Conservation (phyloP, 176 grass and related monocot genomes). For the Sorghum bicolor region Sorghum_bicolor_NCBIv3 NC_012870.2:6835001-6835500, state of each 20-base stretch:
- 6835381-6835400: conserved; percentile 74
- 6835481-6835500: conserved; percentile 77
- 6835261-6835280: conserved; percentile 72
- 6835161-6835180: conserved; percentile 81
- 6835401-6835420: conserved; percentile 82
- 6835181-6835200: conserved; percentile 88
- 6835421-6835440: conserved; percentile 82
- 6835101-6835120: conserved; percentile 81
- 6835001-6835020: conserved; percentile 58
- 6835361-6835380: conserved; percentile 81
- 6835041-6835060: conserved; percentile 97
- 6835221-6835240: conserved; percentile 73
- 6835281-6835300: conserved; percentile 54
- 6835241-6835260: conserved; percentile 65
- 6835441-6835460: conserved; percentile 82
- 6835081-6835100: conserved; percentile 92
- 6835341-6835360: conserved; percentile 75
- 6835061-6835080: conserved; percentile 67
- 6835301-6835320: conserved; percentile 88
- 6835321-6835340: conserved; percentile 77
- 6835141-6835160: conserved; percentile 71
- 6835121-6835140: conserved; percentile 74
- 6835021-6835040: conserved; percentile 65
- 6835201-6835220: conserved; percentile 82
- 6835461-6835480: conserved; percentile 88